Percentiles rank a stretch among this genome's conserved stretches.
These are phyloP conservation scores for Debaryomyces tyrocola DNA, from an alignment of 805 yeast species.

Conservation along the genomic window DNA sequence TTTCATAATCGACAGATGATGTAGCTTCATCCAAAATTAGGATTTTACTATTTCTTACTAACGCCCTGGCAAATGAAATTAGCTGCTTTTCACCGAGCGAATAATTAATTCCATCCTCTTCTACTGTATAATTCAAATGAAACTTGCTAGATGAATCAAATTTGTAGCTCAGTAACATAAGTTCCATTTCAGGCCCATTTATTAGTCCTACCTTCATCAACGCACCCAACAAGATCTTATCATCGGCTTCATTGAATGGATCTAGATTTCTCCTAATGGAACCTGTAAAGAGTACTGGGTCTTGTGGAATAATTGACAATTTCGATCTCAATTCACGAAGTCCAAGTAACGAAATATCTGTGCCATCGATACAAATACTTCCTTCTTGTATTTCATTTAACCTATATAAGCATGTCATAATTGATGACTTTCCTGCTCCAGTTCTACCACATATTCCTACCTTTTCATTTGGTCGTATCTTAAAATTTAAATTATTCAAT, in stretches of 20 bases:
- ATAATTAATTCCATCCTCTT: constrained; percentile 79
- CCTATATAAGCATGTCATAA: constrained; percentile 74
- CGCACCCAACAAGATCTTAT: constrained; percentile 74
- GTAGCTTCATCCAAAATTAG: constrained; percentile 29
- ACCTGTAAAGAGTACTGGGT: constrained; percentile 88
- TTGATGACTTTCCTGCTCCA: constrained; percentile 91
- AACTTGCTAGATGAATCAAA: constrained; percentile 31
- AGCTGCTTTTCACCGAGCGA: constrained; percentile 89
- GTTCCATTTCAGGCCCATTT: constrained; percentile 26
- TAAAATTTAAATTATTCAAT: constrained; percentile 61
- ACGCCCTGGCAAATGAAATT: constrained; percentile 79
- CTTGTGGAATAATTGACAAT: constrained; percentile 87
- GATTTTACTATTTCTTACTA: constrained; percentile 41
- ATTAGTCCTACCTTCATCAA: constrained; percentile 36
- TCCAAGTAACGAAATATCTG: constrained; percentile 65
- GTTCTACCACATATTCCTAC: constrained; percentile 95
- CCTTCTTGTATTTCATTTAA: constrained; percentile 75
- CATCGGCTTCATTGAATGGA: constrained; percentile 66
- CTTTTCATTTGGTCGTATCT: constrained; percentile 72
- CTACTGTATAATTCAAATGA: constrained; percentile 21
- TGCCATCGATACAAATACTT: constrained; percentile 62
- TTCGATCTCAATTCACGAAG: constrained; percentile 71
- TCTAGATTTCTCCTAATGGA: constrained; percentile 82
- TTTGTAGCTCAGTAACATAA: constrained; percentile 72
- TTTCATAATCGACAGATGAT: constrained; percentile 86